Evolutionary conservation across 768 basidiomycete species (phyloP), one percentile per base, ranked within the genome.

Genomic region (Amanita exitialis): DNA sequence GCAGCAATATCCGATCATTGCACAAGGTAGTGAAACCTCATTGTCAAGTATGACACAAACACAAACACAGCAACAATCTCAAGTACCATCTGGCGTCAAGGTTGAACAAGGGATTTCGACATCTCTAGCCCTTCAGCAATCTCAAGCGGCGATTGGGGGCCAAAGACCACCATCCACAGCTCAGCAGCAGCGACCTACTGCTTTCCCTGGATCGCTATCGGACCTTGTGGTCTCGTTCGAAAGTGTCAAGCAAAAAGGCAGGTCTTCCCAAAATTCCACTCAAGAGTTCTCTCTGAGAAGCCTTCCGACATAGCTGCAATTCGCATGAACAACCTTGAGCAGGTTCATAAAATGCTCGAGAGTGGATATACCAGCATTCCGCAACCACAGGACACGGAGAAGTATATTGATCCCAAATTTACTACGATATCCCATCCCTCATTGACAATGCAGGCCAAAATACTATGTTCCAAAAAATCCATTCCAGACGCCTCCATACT

Each of bases 391-490:
- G 96, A 99, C 62, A 93, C 93, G 6, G 95, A 97, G 65, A 93
- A 92, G 94, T 94, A 72, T 20, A 67, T 58, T 44, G 30, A n/a
- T 38, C 7, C 10, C 36, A 5, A 47, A 46, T 43, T 54, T 46
- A 45, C 8, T 20, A 52, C 21, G 39, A 20, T 16, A 49, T 20
- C 35, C n/a, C 15, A 43, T 20, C 56, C 27, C n/a, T 48, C 20
- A 58, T 18, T 20, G 27, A 39, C 45, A 57, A 55, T 36, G 0
- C 58, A 97, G 94, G 73, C 93, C 96, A 20, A 90, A 94, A 61
- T 97, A 98, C 66, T 98, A 98, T 62, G 84, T 92, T 21, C 95
- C 96, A 12, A 80, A 87, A 56, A 93, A 92, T 67, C 90, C 94
- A 9, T 90, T 80, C 71, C 82, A 77, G 61, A 91, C 94, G n/a